These are phyloP conservation scores for Mycena rebaudengoi DNA, from an alignment of 768 basidiomycete species.

Conservation along the genomic window DNA sequence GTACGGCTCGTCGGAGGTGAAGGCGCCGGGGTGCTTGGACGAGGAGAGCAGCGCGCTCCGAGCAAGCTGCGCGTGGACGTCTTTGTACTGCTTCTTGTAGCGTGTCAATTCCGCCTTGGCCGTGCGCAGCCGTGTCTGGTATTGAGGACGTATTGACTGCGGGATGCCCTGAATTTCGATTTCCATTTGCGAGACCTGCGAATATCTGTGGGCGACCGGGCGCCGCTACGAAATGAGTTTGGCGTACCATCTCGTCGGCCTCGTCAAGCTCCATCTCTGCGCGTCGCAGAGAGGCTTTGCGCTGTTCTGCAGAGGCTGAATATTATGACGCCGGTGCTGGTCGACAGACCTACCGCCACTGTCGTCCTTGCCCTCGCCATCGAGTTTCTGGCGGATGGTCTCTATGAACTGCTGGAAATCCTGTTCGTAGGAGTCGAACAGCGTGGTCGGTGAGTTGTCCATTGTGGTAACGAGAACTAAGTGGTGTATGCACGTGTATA, in stretches of 20 bases:
- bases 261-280: conserved; percentile 98
- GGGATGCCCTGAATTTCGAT: conserved; percentile 97
- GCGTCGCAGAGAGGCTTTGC: conserved; percentile 80
- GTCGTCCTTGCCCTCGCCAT: conserved; percentile 70
- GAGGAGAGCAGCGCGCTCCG: conserved; percentile 82
- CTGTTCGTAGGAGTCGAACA: conserved; percentile 93
- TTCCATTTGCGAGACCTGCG: conserved; percentile 98
- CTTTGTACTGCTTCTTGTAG: conserved; percentile 85
- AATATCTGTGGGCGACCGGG: not conserved
- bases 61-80: conserved; percentile 72
- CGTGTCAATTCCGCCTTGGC: conserved; percentile 79
- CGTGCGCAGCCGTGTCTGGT: conserved; percentile 76
- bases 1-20: conserved; percentile 83
- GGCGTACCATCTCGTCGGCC: conserved; percentile 92
- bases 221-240: not conserved
- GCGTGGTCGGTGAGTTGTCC: conserved; percentile 84
- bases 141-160: conserved; percentile 79
- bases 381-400: conserved; percentile 80
- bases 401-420: conserved; percentile 88
- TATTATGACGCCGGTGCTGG: conserved; percentile 4
- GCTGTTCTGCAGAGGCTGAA: conserved; percentile 64
- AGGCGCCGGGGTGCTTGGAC: conserved; percentile 42
- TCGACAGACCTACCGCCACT: conserved; percentile 66
- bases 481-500: conserved; percentile 8
- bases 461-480: conserved; percentile 47